Evolutionary conservation across 768 basidiomycete genomes (phyloP), one percentile per base, ranked within the genome.

Genomic region (Leccinum variicolor): DNA sequence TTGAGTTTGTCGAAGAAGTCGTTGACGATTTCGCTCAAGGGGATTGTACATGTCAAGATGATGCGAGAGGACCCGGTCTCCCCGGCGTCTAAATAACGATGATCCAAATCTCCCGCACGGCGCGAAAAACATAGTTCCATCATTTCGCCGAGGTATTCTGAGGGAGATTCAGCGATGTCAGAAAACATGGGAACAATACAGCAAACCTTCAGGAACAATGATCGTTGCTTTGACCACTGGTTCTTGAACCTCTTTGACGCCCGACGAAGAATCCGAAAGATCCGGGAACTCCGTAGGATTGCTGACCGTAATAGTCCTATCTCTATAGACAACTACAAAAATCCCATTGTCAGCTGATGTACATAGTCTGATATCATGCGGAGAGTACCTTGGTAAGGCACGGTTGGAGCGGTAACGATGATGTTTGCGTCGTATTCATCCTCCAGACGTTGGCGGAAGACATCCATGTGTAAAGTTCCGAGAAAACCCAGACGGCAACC

Each of bases 251-350:
- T 89, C 84, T 62, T 79, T 81, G 21, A 95, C 85, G 58, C 81
- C 83, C 33, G 77, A 69, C 19, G 80, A 71, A 28, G 73, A 65
- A 59, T 95, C 90, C 17, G 79, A 74, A 15, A 82, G 78, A 53
- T 98, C 95, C 1, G 97, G 97, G 68, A 99, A 99, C 62, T 97
- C 91, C 1, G 90, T 92, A 17, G 97, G 96, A 71, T 97, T 98
- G 72, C 94, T 94, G 67, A 99, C 79, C 47, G 81, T 74, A 23
- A 79, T 77, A 15, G 73, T 79, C 51, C 86, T 78, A 58, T 86
- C 84, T 62, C 76, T 81, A 74, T 89, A 91, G 31, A 92, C 68
- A 50, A 98, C 92, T 96, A 61, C 46, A 43, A 34, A n/a, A 49
- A 36, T 54, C 50, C 31, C 52, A 34, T 39, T 13, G 19, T 62